Conservation (phyloP, 176 grass and related monocot genomes). For the Lolium perenne region DNA sequence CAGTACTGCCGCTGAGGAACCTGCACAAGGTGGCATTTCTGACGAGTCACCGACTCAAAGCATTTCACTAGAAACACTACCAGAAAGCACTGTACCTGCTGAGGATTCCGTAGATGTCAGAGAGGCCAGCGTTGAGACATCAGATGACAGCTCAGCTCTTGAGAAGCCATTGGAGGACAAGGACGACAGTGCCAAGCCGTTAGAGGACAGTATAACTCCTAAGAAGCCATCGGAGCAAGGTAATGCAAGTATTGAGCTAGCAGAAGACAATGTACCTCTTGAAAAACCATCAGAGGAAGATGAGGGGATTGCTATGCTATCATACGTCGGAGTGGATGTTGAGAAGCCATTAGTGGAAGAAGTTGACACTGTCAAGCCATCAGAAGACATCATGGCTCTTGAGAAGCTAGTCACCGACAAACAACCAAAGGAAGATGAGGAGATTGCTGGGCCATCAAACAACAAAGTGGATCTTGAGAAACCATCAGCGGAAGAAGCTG, state of each 20-base stretch:
- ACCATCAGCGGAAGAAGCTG: slow-evolving; percentile 14
- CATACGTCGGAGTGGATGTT: neutral
- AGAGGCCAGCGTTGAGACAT: neutral
- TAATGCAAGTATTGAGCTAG: slow-evolving; percentile 13
- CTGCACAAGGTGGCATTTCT: slow-evolving; percentile 15
- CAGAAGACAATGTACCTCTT: slow-evolving; percentile 28
- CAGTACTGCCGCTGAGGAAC: slow-evolving; percentile 17
- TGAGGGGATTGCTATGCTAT: neutral
- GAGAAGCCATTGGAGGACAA: slow-evolving; percentile 32
- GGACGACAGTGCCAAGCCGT: neutral
- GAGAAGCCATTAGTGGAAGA: slow-evolving; percentile 39
- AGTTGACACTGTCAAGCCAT: slow-evolving; percentile 29
- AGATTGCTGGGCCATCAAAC: neutral
- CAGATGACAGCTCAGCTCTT: neutral
- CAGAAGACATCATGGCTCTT: slow-evolving; percentile 18
- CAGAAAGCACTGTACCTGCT: slow-evolving; percentile 8
- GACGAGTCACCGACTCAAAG: slow-evolving; percentile 16
- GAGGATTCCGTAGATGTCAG: slow-evolving; percentile 6
- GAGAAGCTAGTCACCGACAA: slow-evolving; percentile 37
- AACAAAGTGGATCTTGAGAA: slow-evolving; percentile 31
- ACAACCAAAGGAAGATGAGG: slow-evolving; percentile 29
- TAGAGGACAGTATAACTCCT: slow-evolving; percentile 11
- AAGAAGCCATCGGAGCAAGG: slow-evolving; percentile 41
- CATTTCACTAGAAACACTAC: slow-evolving; percentile 44
- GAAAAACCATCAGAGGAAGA: slow-evolving; percentile 34